Conservation (phyloP, 805 yeast species). For the Ogataea populi-albae region DNA sequence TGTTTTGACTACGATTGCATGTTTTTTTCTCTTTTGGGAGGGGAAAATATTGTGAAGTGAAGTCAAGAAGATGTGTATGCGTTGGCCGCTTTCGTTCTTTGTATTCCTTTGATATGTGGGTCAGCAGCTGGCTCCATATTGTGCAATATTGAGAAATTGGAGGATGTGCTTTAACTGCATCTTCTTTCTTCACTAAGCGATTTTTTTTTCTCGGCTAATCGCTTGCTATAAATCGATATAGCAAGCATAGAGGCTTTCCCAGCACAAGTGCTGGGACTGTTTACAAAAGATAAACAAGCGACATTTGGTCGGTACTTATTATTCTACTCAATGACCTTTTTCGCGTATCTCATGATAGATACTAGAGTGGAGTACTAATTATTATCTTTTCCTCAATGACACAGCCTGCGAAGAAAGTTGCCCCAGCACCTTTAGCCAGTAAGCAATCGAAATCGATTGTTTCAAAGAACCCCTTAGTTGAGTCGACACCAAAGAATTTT, state of each 20-base stretch:
- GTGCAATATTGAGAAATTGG: constrained; percentile 12
- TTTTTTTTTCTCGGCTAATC: constrained; percentile 15
- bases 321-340: constrained; percentile 30
- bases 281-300: constrained; percentile 5
- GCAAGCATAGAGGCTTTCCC: constrained; percentile 5
- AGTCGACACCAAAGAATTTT: constrained; percentile 82
- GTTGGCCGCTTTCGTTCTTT: constrained; percentile 19
- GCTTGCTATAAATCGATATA: constrained; percentile 8
- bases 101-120: constrained; percentile 20
- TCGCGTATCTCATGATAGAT: constrained; percentile 6
- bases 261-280: not conserved
- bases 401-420: constrained; percentile 67
- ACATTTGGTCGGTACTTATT: constrained; percentile 6
- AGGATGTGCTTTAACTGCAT: constrained; percentile 11
- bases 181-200: constrained; percentile 15
- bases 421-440: constrained; percentile 93
- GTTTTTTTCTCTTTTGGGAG: constrained; percentile 9
- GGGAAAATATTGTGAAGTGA: constrained; percentile 7
- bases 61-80: constrained; percentile 16
- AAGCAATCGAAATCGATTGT: constrained; percentile 51
- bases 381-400: constrained; percentile 32
- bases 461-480: constrained; percentile 76
- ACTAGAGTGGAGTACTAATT: constrained; percentile 26
- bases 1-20: constrained; percentile 5
- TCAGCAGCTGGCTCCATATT: constrained; percentile 7